phyloP scores from a whole-genome alignment of 1,139 yeast genomes.

The Candida sp. region DNA sequence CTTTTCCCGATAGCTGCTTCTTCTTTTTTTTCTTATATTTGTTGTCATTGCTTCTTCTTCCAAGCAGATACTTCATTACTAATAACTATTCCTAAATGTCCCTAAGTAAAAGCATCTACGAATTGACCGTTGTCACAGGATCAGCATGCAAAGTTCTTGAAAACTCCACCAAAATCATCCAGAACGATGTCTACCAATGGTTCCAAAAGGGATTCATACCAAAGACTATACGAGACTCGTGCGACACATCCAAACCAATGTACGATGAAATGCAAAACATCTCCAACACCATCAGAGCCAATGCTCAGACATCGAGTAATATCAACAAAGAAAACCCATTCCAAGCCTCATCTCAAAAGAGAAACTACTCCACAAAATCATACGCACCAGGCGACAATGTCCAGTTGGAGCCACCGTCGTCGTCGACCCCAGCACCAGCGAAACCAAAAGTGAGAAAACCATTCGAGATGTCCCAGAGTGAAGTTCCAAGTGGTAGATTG shows the following conservation, averaged over 20 bases:
- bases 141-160: constrained; percentile 27
- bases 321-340: constrained; percentile 9
- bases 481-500: constrained; percentile 85
- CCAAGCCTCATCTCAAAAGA: constrained; percentile 12
- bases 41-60: background rate
- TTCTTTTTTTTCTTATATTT: background rate
- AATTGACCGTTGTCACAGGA: constrained; percentile 30
- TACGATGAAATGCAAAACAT: constrained; percentile 31
- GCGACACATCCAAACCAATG: constrained; percentile 25
- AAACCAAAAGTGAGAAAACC: constrained; percentile 27
- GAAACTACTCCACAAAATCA: constrained; percentile 18
- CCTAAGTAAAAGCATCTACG: constrained; percentile 22
- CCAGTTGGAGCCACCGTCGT: constrained; percentile 6
- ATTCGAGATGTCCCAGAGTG: constrained; percentile 60
- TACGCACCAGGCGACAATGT: constrained; percentile 12
- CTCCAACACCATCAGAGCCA: constrained; percentile 24
- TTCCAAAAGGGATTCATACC: constrained; percentile 21
- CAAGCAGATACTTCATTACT: background rate
- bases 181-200: constrained; percentile 23
- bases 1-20: background rate
- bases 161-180: constrained; percentile 24
- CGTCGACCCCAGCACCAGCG: constrained; percentile 14
- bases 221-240: constrained; percentile 20
- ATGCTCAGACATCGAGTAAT: background rate
- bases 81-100: constrained; percentile 10